Evolutionary conservation across 345 rosid genomes (phyloP).

Genomic region (Lagerstroemia speciosa): DNA sequence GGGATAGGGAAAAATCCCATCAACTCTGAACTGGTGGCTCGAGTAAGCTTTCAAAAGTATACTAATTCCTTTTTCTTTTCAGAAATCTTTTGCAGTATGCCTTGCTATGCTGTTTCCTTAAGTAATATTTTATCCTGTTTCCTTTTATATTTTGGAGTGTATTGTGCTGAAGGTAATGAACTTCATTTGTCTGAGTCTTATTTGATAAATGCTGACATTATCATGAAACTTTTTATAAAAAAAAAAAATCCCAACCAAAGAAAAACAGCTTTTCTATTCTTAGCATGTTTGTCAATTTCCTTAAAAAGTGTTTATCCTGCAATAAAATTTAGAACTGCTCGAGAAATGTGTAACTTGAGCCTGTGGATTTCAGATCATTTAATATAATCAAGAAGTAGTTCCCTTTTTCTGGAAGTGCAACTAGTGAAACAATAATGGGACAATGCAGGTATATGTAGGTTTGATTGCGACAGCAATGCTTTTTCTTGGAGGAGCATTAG

Average conservation of each 20-base stretch:
- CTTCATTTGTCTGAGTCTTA: no score
- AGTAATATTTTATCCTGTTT: not conserved
- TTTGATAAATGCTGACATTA: no score
- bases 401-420: not conserved
- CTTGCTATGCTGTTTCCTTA: not conserved
- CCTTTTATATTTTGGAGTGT: no score
- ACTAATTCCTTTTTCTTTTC: not conserved
- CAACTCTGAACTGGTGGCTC: slow-evolving; percentile 36
- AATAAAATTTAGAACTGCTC: not conserved
- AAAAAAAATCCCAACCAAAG: no score
- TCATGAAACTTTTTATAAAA: no score
- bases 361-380: not conserved
- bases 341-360: not conserved
- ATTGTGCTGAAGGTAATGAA: no score
- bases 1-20: slow-evolving; percentile 33
- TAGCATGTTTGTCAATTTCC: not conserved
- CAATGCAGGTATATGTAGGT: slow-evolving; percentile 43
- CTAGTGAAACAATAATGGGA: slow-evolving; percentile 1
- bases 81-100: not conserved
- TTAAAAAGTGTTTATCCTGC: not conserved
- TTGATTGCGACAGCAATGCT: slow-evolving; percentile 33
- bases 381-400: not conserved
- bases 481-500: slow-evolving; percentile 45
- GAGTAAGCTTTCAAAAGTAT: slow-evolving; percentile 25
- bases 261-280: not conserved